phyloP scores from a whole-genome alignment of 176 grass and related monocot genomes.

The Ananas comosus region DNA sequence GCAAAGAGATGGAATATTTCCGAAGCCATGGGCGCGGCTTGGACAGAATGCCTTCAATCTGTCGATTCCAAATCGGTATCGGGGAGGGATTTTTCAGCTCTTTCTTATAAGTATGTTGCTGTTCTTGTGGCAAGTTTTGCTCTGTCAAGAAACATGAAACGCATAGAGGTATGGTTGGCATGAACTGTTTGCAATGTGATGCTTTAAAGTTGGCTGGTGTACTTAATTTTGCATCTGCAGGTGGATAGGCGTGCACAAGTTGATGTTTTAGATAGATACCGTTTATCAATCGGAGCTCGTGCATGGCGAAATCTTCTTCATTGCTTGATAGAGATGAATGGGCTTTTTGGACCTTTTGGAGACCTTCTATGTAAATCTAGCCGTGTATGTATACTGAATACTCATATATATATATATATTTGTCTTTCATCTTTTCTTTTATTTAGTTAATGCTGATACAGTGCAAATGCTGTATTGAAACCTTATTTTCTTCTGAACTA shows the following conservation, averaged over 20 bases:
- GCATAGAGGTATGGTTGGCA: conserved; percentile 62
- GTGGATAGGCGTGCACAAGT: conserved; percentile 83
- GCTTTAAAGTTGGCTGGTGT: conserved; percentile 22
- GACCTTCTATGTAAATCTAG: conserved; percentile 53
- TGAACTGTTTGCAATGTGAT: conserved; percentile 7
- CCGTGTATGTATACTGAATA: conserved; percentile 42
- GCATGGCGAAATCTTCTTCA: conserved; percentile 98
- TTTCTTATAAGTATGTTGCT: conserved; percentile 96
- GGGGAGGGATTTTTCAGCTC: conserved; percentile 81
- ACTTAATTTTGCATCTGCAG: conserved; percentile 43
- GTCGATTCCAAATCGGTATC: conserved; percentile 63
- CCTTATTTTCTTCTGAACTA: background rate
- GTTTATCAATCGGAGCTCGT: conserved; percentile 51
- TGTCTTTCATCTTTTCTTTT: background rate
- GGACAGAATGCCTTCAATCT: conserved; percentile 84
- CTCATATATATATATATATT: background rate
- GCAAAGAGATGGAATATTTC: conserved; percentile 96
- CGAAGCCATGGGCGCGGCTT: conserved; percentile 96
- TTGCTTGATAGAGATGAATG: conserved; percentile 69
- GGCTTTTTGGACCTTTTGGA: conserved; percentile 84
- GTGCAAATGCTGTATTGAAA: background rate
- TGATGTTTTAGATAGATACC: conserved; percentile 56
- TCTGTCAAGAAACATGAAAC: conserved; percentile 73
- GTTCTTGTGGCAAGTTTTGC: conserved; percentile 93
- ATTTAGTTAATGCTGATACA: too few species aligned